Evolutionary conservation across 1,284 basidiomycete genomes (phyloP).

Genomic region (Papiliotrema flavescens): DNA sequence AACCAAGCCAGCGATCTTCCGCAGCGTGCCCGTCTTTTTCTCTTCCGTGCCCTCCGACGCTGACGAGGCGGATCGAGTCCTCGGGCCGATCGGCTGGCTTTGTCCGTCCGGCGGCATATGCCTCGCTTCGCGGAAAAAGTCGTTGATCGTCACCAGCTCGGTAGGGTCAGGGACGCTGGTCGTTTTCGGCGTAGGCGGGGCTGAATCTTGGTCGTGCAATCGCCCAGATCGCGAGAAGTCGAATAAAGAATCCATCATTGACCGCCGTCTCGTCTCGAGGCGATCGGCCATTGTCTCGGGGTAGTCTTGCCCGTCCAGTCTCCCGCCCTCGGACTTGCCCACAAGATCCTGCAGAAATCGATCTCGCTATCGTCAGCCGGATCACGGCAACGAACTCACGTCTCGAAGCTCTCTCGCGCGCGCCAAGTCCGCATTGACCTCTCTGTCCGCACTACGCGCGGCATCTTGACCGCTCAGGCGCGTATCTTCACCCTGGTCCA

Average conservation of each 20-base stretch:
- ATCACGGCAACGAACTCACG: slow-evolving; percentile 15
- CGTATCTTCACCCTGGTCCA: slow-evolving; percentile 16
- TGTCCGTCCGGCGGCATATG: slow-evolving; percentile 4
- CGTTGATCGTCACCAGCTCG: slow-evolving; percentile 29
- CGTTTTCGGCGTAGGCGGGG: slow-evolving; percentile 19
- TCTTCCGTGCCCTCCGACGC: slow-evolving; percentile 5
- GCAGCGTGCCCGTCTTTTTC: slow-evolving; percentile 9
- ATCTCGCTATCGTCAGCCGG: slow-evolving; percentile 17
- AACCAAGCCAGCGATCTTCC: slow-evolving; percentile 26
- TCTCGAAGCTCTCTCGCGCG: slow-evolving; percentile 27
- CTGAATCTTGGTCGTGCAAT: slow-evolving; percentile 26
- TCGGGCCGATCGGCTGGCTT: slow-evolving; percentile 2
- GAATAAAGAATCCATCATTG: slow-evolving; percentile 20
- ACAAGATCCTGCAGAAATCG: slow-evolving; percentile 22
- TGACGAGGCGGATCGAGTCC: neutral
- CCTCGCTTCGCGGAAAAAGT: slow-evolving; percentile 19
- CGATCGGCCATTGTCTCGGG: slow-evolving; percentile 14
- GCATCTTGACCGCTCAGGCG: slow-evolving; percentile 26
- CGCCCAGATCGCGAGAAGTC: slow-evolving; percentile 22
- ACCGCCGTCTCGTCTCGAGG: slow-evolving; percentile 10
- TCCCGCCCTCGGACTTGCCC: slow-evolving; percentile 16
- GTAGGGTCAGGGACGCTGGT: slow-evolving; percentile 11
- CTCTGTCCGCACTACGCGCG: neutral
- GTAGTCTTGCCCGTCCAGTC: slow-evolving; percentile 26
- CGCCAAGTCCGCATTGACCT: slow-evolving; percentile 24